These are phyloP conservation scores for Asterochloris erici DNA, from an alignment of 139 green algal genomes.

Conservation along the genomic window DNA sequence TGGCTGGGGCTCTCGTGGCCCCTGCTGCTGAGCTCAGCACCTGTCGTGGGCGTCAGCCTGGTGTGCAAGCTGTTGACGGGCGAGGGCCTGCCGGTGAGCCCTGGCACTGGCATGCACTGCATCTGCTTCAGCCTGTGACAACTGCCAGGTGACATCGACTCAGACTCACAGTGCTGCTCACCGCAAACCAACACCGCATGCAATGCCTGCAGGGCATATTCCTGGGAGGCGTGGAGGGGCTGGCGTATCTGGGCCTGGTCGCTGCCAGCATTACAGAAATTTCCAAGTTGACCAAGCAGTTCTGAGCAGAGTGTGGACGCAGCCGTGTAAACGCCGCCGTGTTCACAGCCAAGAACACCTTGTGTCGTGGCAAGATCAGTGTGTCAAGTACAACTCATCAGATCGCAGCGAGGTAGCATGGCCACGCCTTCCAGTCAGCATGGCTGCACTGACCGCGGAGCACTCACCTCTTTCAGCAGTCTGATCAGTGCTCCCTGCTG, in stretches of 20 bases:
- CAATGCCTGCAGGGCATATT: conserved; percentile 6
- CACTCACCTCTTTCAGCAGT: too few species aligned
- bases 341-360: too few species aligned
- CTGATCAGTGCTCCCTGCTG: too few species aligned
- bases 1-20: conserved; percentile 32
- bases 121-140: background rate
- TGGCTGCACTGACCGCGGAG: too few species aligned
- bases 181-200: background rate
- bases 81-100: conserved; percentile 18
- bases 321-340: too few species aligned
- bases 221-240: conserved; percentile 15
- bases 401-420: too few species aligned
- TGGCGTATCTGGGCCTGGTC: conserved; percentile 6
- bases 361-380: too few species aligned
- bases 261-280: conserved; percentile 12
- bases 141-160: background rate
- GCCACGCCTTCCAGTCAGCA: too few species aligned
- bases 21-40: conserved; percentile 10
- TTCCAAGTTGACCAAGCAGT: background rate
- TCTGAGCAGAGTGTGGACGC: too few species aligned
- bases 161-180: background rate
- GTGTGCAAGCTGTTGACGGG: conserved; percentile 23
- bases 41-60: conserved; percentile 22
- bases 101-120: background rate
- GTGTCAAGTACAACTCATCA: too few species aligned